A percentile compares a stretch with the other conserved stretches of the same genome.
Conservation (phyloP, 208 protist genomes). For the Trichomonas vaginalis region DNA sequence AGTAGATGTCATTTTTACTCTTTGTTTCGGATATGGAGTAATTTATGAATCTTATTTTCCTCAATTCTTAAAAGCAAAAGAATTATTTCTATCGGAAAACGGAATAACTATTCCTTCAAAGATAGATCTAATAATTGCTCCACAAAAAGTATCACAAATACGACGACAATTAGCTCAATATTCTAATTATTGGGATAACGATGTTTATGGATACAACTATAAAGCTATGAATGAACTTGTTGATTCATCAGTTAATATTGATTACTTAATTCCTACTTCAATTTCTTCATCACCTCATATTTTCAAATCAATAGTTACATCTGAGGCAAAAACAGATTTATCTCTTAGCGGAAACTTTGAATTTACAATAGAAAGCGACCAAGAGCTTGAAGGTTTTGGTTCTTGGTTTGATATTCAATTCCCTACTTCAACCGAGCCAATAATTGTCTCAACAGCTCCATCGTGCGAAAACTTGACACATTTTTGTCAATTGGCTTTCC, state of each 20-base stretch:
- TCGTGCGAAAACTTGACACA: neutral
- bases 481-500: neutral
- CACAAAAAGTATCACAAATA: no score
- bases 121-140: neutral
- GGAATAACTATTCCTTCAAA: neutral
- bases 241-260: neutral
- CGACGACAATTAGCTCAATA: neutral
- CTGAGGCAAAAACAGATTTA: neutral
- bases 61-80: neutral
- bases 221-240: neutral
- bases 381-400: neutral
- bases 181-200: neutral
- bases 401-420: neutral
- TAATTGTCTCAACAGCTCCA: neutral
- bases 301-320: neutral
- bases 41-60: neutral
- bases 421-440: neutral
- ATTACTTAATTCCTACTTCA: no score
- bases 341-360: neutral
- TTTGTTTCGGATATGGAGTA: neutral
- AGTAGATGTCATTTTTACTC: neutral
- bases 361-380: neutral
- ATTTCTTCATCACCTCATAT: neutral
- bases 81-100: neutral
- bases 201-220: constrained; percentile 13